phyloP scores from a whole-genome alignment of 2,329 filamentous ascomycete species.

The Sporothrix schenckii region DNA sequence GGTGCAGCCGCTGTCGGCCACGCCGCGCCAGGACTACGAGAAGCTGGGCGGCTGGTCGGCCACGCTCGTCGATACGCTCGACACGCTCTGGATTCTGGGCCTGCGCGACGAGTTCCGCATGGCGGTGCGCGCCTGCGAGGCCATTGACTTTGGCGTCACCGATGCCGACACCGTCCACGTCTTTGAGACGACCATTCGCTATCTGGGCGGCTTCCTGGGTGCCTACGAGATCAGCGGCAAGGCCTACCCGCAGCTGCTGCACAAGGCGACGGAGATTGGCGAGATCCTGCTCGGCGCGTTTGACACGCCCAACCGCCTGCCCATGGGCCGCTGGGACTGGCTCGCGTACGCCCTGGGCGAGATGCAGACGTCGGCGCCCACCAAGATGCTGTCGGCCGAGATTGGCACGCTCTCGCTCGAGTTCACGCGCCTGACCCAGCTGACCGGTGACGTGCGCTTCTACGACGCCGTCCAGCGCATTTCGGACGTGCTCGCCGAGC shows the following conservation, averaged over 20 bases:
- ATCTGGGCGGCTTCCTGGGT: conserved; percentile 69
- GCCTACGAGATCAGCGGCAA: conserved; percentile 68
- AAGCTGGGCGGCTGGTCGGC: conserved; percentile 64
- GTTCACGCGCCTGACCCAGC: conserved; percentile 65
- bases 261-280: conserved; percentile 65
- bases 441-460: conserved; percentile 62
- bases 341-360: conserved; percentile 49
- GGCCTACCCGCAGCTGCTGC: conserved; percentile 56
- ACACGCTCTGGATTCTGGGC: conserved; percentile 75
- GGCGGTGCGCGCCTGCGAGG: conserved; percentile 60
- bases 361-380: conserved; percentile 50
- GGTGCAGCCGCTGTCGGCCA: conserved; percentile 59
- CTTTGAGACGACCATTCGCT: conserved; percentile 73
- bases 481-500: conserved; percentile 56
- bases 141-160: conserved; percentile 64
- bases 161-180: conserved; percentile 59
- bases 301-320: conserved; percentile 70
- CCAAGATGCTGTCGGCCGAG: conserved; percentile 50
- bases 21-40: conserved; percentile 57
- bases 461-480: conserved; percentile 65
- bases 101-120: conserved; percentile 66
- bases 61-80: conserved; percentile 67
- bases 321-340: conserved; percentile 62
- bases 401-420: conserved; percentile 64
- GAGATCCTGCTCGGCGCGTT: conserved; percentile 68